Conservation (phyloP, 192 early-diverging fungal species). For the Umbelopsis sp. region DNA sequence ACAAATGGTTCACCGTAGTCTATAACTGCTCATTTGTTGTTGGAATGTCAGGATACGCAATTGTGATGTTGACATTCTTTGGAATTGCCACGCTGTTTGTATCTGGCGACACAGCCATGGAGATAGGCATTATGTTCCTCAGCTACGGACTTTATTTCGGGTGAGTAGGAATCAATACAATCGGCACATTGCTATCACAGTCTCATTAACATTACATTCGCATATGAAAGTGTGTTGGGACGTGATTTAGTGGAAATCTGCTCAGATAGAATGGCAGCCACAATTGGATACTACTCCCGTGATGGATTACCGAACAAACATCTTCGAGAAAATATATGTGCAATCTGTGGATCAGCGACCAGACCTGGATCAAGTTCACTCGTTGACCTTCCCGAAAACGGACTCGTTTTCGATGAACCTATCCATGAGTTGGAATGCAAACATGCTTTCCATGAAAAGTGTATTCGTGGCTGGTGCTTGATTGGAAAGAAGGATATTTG, state of each 20-base stretch:
- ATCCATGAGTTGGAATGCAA: conserved; percentile 49
- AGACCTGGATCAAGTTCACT: conserved; percentile 37
- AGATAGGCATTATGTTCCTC: conserved; percentile 49
- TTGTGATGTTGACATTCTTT: conserved; percentile 57
- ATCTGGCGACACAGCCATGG: conserved; percentile 37
- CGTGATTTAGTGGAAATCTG: conserved; percentile 67
- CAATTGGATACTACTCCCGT: conserved; percentile 62
- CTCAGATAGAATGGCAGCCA: conserved; percentile 62
- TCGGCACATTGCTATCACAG: background rate
- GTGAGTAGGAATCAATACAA: conserved; percentile 35
- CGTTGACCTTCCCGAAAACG: conserved; percentile 30
- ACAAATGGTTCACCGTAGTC: conserved; percentile 61
- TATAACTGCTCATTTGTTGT: conserved; percentile 61
- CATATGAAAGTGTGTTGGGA: conserved; percentile 48
- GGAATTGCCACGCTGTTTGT: conserved; percentile 48
- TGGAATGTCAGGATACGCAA: conserved; percentile 54
- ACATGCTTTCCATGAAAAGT: conserved; percentile 63
- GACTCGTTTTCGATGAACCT: conserved; percentile 28
- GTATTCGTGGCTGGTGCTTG: conserved; percentile 67
- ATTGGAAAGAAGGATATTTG: conserved; percentile 68
- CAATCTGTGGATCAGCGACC: conserved; percentile 58
- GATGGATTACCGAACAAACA: conserved; percentile 62
- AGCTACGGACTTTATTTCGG: conserved; percentile 66
- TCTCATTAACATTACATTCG: background rate
- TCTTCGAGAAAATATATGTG: conserved; percentile 53